Percentiles rank a stretch among this genome's conserved stretches.
These are phyloP conservation scores for Diaporthe capsici DNA, from an alignment of 2,329 filamentous ascomycete genomes.

Conservation along the genomic window DNA sequence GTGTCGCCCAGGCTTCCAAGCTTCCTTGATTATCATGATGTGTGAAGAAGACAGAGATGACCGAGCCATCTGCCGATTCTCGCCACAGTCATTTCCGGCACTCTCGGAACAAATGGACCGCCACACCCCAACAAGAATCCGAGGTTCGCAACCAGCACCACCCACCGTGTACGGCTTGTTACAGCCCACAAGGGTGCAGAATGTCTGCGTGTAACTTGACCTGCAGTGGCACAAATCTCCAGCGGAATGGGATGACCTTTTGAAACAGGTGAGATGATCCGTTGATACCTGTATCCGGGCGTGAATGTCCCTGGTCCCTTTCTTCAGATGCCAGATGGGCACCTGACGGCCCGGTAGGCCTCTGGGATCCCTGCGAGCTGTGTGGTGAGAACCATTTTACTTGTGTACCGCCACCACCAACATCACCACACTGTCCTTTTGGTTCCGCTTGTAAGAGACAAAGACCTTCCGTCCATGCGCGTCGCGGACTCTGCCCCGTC, in stretches of 20 bases:
- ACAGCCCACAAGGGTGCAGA: background rate
- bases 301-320: background rate
- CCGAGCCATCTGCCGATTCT: conserved; percentile 11
- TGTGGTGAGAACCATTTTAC: background rate
- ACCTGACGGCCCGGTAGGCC: background rate
- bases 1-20: background rate
- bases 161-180: background rate
- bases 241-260: conserved; percentile 12
- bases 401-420: background rate
- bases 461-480: conserved; percentile 7
- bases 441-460: background rate
- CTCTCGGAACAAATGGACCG: background rate
- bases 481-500: background rate
- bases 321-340: no score
- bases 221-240: background rate
- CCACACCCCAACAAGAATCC: background rate
- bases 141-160: background rate
- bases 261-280: background rate
- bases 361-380: background rate
- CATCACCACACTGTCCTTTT: background rate
- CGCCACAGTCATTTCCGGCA: background rate
- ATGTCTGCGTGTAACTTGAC: background rate
- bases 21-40: background rate
- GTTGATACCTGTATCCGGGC: background rate
- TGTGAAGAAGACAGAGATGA: conserved; percentile 11